These are phyloP conservation scores for Lathyrus oleraceus DNA, from an alignment of 306 rosid genomes.

Conservation along the genomic window DNA sequence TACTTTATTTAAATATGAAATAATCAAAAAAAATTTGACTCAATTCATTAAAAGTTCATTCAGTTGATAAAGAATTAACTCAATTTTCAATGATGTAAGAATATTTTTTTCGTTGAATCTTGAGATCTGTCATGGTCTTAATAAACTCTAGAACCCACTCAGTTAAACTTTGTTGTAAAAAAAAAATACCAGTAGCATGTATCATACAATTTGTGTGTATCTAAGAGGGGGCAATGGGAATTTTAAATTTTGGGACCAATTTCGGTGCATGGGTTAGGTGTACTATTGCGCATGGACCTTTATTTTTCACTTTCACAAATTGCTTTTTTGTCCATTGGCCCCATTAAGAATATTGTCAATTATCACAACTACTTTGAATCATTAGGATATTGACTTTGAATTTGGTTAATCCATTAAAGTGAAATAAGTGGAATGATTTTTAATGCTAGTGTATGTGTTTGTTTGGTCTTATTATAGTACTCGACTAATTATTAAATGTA, in stretches of 20 bases:
- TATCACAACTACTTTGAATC: conserved; percentile 35
- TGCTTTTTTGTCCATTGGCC: conserved; percentile 32
- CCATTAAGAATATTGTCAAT: conserved; percentile 40
- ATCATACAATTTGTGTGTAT: too few relatives aligned
- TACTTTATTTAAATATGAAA: too few relatives aligned
- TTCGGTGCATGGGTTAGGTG: conserved; percentile 40
- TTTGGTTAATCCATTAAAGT: conserved; percentile 24
- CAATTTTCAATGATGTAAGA: too few relatives aligned
- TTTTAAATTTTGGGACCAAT: conserved; percentile 17
- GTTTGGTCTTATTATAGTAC: conserved; percentile 21
- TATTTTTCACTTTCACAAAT: conserved; percentile 36
- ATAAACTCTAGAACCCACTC: too few relatives aligned
- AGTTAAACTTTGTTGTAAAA: too few relatives aligned
- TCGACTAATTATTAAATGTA: not conserved
- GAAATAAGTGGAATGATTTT: conserved; percentile 12
- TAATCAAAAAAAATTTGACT: too few relatives aligned
- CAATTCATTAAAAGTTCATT: too few relatives aligned
- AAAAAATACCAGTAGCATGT: too few relatives aligned
- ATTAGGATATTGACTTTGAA: conserved; percentile 47
- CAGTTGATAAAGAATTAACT: too few relatives aligned
- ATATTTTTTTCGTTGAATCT: too few relatives aligned
- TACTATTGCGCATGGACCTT: conserved; percentile 41
- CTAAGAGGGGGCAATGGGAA: not conserved
- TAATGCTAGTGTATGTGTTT: conserved; percentile 2
- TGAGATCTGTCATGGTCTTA: too few relatives aligned